These are phyloP conservation scores for Boletellus sp. DNA, from an alignment of 1,284 basidiomycete genomes.

Conservation along the genomic window DNA sequence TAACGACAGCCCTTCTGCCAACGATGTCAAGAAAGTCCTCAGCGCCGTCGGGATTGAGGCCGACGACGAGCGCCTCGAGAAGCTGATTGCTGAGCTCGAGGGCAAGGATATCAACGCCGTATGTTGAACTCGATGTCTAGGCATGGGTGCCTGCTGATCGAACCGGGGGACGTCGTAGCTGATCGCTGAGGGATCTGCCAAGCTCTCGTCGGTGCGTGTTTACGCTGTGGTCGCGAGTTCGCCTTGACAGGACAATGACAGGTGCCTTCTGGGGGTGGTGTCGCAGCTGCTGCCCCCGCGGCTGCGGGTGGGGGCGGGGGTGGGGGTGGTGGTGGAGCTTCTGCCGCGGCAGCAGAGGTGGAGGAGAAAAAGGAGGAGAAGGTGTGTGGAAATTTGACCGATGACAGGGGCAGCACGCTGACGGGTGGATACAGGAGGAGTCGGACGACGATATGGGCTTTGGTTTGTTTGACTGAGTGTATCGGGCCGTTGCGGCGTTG, in stretches of 20 bases:
- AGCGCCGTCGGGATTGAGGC: conserved; percentile 85
- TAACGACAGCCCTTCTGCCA: conserved; percentile 84
- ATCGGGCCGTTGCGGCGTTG: too few relatives aligned
- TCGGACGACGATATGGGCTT: conserved; percentile 92
- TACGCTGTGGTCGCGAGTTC: conserved; percentile 17
- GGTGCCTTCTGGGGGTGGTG: conserved; percentile 79
- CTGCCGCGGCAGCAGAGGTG: conserved; percentile 62
- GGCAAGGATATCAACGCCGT: conserved; percentile 90
- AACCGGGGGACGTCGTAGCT: conserved; percentile 47
- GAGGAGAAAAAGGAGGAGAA: conserved; percentile 81
- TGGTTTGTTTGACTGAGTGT: conserved; percentile 86
- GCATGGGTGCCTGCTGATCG: not conserved
- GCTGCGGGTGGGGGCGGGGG: conserved; percentile 49
- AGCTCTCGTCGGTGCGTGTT: conserved; percentile 87
- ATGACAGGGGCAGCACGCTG: not conserved
- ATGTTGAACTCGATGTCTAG: conserved; percentile 24
- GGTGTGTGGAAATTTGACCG: conserved; percentile 39
- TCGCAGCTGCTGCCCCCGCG: conserved; percentile 49
- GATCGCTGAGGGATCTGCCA: conserved; percentile 89
- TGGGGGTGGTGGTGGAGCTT: conserved; percentile 57
- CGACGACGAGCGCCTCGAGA: conserved; percentile 80
- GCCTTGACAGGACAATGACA: conserved; percentile 34
- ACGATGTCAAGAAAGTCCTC: conserved; percentile 90
- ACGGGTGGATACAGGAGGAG: conserved; percentile 57
- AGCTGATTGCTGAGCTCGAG: conserved; percentile 88